phyloP scores from a whole-genome alignment of 2,329 filamentous ascomycete genomes.

The Bipolaris bicolor region DNA sequence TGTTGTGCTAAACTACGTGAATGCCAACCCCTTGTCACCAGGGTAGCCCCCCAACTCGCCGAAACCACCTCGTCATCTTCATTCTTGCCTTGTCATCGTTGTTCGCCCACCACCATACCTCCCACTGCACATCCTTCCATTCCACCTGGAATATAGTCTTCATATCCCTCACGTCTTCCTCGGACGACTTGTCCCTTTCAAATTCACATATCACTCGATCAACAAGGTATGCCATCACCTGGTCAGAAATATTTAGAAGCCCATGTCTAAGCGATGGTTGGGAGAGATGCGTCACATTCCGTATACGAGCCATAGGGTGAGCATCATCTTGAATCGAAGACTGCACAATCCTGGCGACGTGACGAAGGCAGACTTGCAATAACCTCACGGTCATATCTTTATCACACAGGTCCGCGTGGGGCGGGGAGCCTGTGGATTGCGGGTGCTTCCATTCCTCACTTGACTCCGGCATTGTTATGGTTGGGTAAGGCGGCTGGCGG shows the following conservation, averaged over 20 bases:
- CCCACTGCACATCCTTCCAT: conserved; percentile 26
- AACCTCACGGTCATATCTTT: background rate
- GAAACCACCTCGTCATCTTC: conserved; percentile 29
- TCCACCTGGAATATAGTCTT: conserved; percentile 11
- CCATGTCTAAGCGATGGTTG: background rate
- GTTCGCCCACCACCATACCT: conserved; percentile 37
- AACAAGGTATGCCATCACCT: conserved; percentile 9
- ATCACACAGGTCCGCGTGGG: background rate
- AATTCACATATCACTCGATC: conserved; percentile 17
- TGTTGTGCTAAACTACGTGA: too few relatives aligned
- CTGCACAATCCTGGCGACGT: background rate
- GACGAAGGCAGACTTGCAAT: background rate
- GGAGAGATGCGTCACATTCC: background rate
- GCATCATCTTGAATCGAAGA: background rate
- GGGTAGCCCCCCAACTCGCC: background rate
- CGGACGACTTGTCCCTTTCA: conserved; percentile 4
- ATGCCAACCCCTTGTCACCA: background rate
- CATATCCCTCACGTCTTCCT: conserved; percentile 9
- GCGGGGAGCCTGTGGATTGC: background rate
- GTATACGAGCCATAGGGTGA: background rate
- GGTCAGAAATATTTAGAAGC: conserved; percentile 12
- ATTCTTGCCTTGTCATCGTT: conserved; percentile 31
- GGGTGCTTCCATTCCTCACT: background rate
- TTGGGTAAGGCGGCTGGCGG: conserved; percentile 20
- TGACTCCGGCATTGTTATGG: conserved; percentile 10